Evolutionary conservation across 2,329 filamentous ascomycete species (phyloP), one percentile per base, ranked within the genome.

Genomic region (Fusarium multiceps): DNA sequence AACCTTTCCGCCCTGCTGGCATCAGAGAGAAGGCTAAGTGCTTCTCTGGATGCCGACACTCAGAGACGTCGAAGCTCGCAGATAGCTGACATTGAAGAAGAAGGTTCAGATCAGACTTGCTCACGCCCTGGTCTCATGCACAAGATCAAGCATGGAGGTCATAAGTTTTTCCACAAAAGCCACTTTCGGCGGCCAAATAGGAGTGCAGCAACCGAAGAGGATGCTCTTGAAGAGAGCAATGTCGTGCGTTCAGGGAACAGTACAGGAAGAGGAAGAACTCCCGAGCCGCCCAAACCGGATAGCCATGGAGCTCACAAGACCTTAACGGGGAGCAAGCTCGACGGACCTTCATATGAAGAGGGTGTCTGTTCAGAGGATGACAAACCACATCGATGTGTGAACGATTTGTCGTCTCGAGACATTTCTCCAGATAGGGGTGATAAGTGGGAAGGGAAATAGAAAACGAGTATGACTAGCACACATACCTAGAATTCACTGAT

Each of bases 351-450:
- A 14, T 49, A 63, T n/a, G 63, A 64, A 42, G 59, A 68, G 12
- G 53, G 59, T 16, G 72, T 69, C 11, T 80, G 79, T 47, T 80
- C 78, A 8, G 79, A 80, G 55, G 79, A 80, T 34, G 68, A 76
- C 34, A 65, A 66, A 37, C 77, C 77, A 18, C 78, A 80, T 46
- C 51, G 74, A 9, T 80, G 76, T 30, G 71, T 72, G 41, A 69
- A 79, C 55, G 74, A 78, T 55, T 46, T 61, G 12, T 65, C 61
- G 13, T 59, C 63, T 34, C 47, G 55, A 32, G 50, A 61, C n/a
- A 27, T 21, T n/a, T 71, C 67, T 32, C 62, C 8, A 54, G 50
- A 23, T 62, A 42, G 43, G 21, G 14, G 27, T 46, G 30, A 21
- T 23, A 13, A 23, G 32, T 30, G 46, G 13, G 21, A 20, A 37